Conservation (phyloP, 768 basidiomycete genomes). For the Mycena crocata region DNA sequence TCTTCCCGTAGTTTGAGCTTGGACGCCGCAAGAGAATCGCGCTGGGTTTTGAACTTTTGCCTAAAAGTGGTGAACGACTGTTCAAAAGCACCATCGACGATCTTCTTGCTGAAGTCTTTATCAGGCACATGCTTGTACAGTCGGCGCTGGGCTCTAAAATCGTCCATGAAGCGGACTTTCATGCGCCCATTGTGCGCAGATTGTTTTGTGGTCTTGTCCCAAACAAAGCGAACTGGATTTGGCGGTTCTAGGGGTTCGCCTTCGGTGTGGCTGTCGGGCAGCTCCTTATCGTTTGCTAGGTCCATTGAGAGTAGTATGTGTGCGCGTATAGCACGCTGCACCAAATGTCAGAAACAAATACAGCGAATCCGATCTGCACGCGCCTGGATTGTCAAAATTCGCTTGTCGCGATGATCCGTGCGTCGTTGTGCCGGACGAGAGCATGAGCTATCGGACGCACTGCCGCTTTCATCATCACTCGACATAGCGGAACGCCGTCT, state of each 20-base stretch:
- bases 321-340: constrained; percentile 77
- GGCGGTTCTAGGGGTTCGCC: constrained; percentile 55
- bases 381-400: constrained; percentile 78
- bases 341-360: constrained; percentile 3
- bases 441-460: constrained; percentile 46
- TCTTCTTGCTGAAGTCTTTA: constrained; percentile 74
- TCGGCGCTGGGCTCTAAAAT: constrained; percentile 66
- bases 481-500: constrained; percentile 46
- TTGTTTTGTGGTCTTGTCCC: constrained; percentile 82
- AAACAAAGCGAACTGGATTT: constrained; percentile 80
- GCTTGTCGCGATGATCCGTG: constrained; percentile 70
- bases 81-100: constrained; percentile 72
- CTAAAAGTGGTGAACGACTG: constrained; percentile 77
- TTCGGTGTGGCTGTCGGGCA: constrained; percentile 74
- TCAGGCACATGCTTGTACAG: constrained; percentile 73
- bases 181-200: constrained; percentile 80
- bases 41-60: constrained; percentile 74
- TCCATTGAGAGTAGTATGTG: constrained; percentile 74
- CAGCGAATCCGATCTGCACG: constrained; percentile 28
- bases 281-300: constrained; percentile 62
- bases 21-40: constrained; percentile 57
- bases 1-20: constrained; percentile 67
- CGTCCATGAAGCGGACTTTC: constrained; percentile 71
- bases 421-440: constrained; percentile 50
- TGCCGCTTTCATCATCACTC: constrained; percentile 51